These are phyloP conservation scores for Pseudonitzschia delicatissima DNA, from an alignment of 108 stramenopile genomes.

Conservation along the genomic window DNA sequence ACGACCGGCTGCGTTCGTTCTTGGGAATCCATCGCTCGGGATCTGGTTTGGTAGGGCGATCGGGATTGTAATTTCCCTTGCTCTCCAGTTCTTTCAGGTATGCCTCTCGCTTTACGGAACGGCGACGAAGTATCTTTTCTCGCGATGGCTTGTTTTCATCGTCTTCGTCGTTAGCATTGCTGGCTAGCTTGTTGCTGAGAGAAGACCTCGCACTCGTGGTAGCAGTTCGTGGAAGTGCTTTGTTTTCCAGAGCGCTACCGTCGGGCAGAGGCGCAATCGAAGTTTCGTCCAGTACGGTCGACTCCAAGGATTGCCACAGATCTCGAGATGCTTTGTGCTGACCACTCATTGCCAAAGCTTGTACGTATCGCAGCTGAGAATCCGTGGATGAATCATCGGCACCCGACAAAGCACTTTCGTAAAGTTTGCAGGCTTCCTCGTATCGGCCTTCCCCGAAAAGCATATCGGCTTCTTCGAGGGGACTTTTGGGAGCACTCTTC, in stretches of 20 bases:
- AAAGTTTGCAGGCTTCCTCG: slow-evolving; percentile 52
- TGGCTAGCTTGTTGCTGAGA: slow-evolving; percentile 28
- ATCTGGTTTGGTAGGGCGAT: slow-evolving; percentile 81
- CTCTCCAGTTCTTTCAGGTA: slow-evolving; percentile 57
- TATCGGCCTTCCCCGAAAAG: slow-evolving; percentile 49
- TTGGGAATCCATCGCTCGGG: slow-evolving; percentile 97
- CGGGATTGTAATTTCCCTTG: slow-evolving; percentile 73
- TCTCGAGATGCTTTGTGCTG: slow-evolving; percentile 22
- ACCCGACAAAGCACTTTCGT: slow-evolving; percentile 31
- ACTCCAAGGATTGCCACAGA: slow-evolving; percentile 22
- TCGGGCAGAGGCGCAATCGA: slow-evolving; percentile 9
- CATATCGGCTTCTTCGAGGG: slow-evolving; percentile 42
- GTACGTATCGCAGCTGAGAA: slow-evolving; percentile 40
- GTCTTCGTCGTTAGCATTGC: neutral
- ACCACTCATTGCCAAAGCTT: slow-evolving; percentile 43
- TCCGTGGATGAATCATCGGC: slow-evolving; percentile 29
- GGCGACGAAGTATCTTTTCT: slow-evolving; percentile 63
- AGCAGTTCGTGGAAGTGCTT: slow-evolving; percentile 57
- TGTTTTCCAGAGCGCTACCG: slow-evolving; percentile 58
- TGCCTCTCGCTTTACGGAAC: slow-evolving; percentile 56
- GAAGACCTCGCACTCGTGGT: slow-evolving; percentile 30
- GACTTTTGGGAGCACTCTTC: slow-evolving; percentile 26
- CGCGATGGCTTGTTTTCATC: slow-evolving; percentile 20
- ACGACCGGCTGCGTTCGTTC: slow-evolving; percentile 82
- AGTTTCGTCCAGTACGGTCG: neutral